A percentile compares a stretch with the other conserved stretches of the same genome.
Conservation (phyloP, 805 yeast species). For the Starmerella asiatica region DNA sequence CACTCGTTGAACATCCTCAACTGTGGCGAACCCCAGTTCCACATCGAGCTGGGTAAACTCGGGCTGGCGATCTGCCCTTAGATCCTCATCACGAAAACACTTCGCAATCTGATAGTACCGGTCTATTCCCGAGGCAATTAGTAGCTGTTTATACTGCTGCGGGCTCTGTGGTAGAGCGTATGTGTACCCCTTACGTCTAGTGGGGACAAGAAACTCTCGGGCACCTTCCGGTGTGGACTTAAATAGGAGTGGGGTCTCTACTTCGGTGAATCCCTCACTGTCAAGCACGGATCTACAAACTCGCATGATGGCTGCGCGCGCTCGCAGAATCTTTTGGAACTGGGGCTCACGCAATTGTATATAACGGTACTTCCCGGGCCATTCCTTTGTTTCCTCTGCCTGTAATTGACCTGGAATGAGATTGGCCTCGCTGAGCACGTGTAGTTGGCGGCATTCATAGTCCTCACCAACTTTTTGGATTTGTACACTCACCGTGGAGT, state of each 20-base stretch:
- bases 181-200: conserved; percentile 46
- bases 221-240: conserved; percentile 98
- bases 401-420: conserved; percentile 51
- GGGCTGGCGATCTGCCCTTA: conserved; percentile 90
- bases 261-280: conserved; percentile 47
- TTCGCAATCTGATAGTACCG: conserved; percentile 81
- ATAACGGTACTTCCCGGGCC: conserved; percentile 71
- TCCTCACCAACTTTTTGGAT: conserved; percentile 37
- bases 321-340: conserved; percentile 22
- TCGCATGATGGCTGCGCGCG: conserved; percentile 28
- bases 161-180: conserved; percentile 97
- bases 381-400: conserved; percentile 36
- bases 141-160: conserved; percentile 87
- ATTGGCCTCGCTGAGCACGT: conserved; percentile 49
- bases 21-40: conserved; percentile 75
- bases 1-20: conserved; percentile 49
- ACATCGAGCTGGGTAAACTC: conserved; percentile 95
- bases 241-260: conserved; percentile 86
- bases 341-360: conserved; percentile 51
- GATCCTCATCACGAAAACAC: conserved; percentile 93
- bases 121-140: conserved; percentile 87
- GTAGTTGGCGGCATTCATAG: conserved; percentile 38
- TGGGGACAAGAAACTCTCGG: conserved; percentile 86
- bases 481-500: conserved; percentile 56
- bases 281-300: conserved; percentile 31